Evolutionary conservation across 108 stramenopile species (phyloP), one percentile per base, ranked within the genome.

Genomic region (Cyclotella atomus): DNA sequence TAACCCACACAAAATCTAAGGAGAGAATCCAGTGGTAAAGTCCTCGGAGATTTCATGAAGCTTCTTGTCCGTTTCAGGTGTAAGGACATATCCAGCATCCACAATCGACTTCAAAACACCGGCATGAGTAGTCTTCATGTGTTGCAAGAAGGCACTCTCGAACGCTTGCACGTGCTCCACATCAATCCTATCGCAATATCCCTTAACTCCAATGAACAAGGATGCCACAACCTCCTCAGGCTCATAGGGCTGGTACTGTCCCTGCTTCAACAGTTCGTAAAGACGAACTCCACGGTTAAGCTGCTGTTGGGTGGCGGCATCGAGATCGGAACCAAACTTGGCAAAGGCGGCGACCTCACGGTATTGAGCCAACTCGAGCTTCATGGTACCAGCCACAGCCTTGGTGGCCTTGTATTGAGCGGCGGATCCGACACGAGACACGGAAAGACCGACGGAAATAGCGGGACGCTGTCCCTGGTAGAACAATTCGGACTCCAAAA

Each of bases 331-430:
- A 62, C 98, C 98, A 88, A 99, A 99, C 91, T 99, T 98, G 89
- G 98, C 97, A 82, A 99, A 99, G 62, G 98, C 98, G 54, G 98
- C 98, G 57, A 99, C 98, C 93, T 99, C 98, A 94, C 98, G 97
- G 92, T 98, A 99, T 81, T 99, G 98, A 46, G 98, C 98, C 36
- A 99, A 91, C 84, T 99, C 98, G 65, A 99, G 98, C 97, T 99
- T 99, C 97, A 99, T 99, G 83, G 98, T 99, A 89, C 98, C 98
- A 35, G 98, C 97, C 83, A 99, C 97, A 64, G 97, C 86, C 94
- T 97, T 98, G 91, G 98, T 99, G 82, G 97, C 97, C 95, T 99
- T 98, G 91, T 96, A 96, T 87, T 99, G 98, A 55, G 98, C 98
- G 57, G 98, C 97, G 85, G 97, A 98, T 41, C 98, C 98, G 83